Evolutionary conservation across 805 yeast species (phyloP).

Genomic region (Candida quercuum): DNA sequence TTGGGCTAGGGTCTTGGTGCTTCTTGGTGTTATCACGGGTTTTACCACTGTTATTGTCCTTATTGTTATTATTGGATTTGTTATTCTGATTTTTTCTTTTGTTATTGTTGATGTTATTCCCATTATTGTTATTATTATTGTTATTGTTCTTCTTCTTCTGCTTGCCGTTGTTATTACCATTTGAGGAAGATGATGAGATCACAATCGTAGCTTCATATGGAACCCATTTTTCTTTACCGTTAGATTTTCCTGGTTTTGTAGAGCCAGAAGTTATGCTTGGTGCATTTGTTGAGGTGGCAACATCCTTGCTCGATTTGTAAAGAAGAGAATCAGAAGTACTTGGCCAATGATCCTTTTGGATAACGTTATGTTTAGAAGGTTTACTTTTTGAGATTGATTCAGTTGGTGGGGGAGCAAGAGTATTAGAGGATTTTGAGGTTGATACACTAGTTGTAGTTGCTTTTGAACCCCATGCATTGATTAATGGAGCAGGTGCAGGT

Average conservation of each 20-base stretch:
- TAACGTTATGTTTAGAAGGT: neutral
- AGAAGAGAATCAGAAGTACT: slow-evolving; percentile 11
- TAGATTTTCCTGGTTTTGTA: slow-evolving; percentile 14
- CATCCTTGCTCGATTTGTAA: slow-evolving; percentile 1
- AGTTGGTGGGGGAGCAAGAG: neutral
- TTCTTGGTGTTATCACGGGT: no score
- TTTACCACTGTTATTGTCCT: neutral
- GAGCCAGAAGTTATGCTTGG: slow-evolving; percentile 3
- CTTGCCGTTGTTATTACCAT: slow-evolving; percentile 2
- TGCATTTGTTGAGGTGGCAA: slow-evolving; percentile 1
- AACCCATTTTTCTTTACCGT: slow-evolving; percentile 58
- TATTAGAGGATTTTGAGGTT: neutral
- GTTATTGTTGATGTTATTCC: slow-evolving; percentile 3
- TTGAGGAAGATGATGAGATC: slow-evolving; percentile 21
- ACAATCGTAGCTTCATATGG: slow-evolving; percentile 55
- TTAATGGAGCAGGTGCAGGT: slow-evolving; percentile 24
- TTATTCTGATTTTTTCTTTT: slow-evolving; percentile 2
- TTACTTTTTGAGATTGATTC: neutral
- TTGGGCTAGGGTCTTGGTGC: neutral
- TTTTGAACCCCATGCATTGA: slow-evolving; percentile 22
- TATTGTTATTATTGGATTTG: slow-evolving; percentile 3
- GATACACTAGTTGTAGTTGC: slow-evolving; percentile 3
- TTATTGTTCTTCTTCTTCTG: slow-evolving; percentile 8
- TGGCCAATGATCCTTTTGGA: slow-evolving; percentile 19
- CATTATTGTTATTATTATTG: slow-evolving; percentile 2